Base-by-base conservation (phyloP, 2,329 filamentous ascomycete species). In the Ilyonectria robusta region DNA sequence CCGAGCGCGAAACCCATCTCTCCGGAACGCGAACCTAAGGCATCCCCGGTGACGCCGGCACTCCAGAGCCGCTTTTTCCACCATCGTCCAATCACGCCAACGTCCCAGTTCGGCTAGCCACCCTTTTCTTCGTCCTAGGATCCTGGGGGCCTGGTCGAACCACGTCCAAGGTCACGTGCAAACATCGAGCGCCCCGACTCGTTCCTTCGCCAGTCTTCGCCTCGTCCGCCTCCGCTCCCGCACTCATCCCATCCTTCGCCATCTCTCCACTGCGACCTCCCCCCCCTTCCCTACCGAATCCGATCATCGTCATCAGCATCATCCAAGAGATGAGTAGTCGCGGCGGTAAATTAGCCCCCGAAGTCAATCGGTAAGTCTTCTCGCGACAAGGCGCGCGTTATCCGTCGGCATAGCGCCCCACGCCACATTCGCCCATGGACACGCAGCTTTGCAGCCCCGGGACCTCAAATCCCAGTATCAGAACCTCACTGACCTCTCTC, bases 271-370 rank as follows among this genome's bases (percentile, higher is more conserved):
- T 62, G 70, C 76, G 73, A 51, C 71, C 68, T 74, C 65, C 60
- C 63, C 63, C 69, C 68, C 71, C 62, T 67, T 70, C 76, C 70
- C 72, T 73, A 72, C 70, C 76, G 74, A 78, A 73, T 77, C 74
- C 70, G 71, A 75, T 74, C 74, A 77, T 75, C 70, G 70, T 68
- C 71, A 76, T 67, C 70, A 74, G 67, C 76, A 79, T 77, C 78
- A 81, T 78, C 79, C 88, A 90, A 94, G 92, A 91, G 91, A 97
- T 97, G 94, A 97, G 92, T 94, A 97, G 92, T 94, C 93, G 94
- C 87, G 91, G 91, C 87, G 92, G 92, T 86, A 98, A 98, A 91
- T 93, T 98, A 89, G 95, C 95, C 87, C 95, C 96, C 85, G 96
- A 99, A 93, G 95, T 98, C 87, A 98, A 98, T 89, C 93, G 94